Conservation (phyloP, 176 grass and related monocot species). For the Oryza nivara region DNA sequence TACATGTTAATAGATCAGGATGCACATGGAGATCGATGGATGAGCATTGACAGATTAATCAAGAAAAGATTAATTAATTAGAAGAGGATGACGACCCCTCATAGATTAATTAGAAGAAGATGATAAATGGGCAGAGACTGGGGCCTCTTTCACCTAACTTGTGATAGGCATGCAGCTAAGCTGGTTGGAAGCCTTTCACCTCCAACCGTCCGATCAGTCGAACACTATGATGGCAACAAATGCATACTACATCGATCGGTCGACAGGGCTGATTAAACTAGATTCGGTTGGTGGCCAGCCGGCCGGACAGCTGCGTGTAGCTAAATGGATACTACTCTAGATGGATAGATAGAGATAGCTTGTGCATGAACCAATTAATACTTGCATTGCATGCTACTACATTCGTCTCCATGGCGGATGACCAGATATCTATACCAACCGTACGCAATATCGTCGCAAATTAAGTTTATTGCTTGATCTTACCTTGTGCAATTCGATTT, state of each 20-base stretch:
- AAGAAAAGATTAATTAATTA: not conserved
- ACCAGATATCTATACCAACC: constrained; percentile 12
- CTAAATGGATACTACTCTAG: not conserved
- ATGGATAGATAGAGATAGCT: not conserved
- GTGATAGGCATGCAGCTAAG: not conserved
- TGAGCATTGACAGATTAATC: not conserved
- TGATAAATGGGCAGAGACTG: not conserved
- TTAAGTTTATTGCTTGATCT: not conserved
- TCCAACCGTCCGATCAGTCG: constrained; percentile 16
- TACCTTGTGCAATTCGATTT: not conserved
- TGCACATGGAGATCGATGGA: not conserved
- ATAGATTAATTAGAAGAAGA: not conserved
- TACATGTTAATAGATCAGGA: not conserved
- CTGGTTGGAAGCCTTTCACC: constrained; percentile 35
- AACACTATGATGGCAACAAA: constrained; percentile 4
- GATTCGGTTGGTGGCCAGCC: constrained; percentile 41
- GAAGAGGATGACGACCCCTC: not conserved
- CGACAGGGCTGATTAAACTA: constrained; percentile 22
- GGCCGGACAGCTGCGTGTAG: not conserved
- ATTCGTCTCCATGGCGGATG: constrained; percentile 7
- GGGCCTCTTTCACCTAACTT: constrained; percentile 35
- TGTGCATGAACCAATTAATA: constrained; percentile 32
- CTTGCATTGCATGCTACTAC: constrained; percentile 66
- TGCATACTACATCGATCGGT: not conserved
- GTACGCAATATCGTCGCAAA: constrained; percentile 14